These are phyloP conservation scores for Paramecium octaurelia DNA, from an alignment of 73 alveolate genomes.

Conservation along the genomic window DNA sequence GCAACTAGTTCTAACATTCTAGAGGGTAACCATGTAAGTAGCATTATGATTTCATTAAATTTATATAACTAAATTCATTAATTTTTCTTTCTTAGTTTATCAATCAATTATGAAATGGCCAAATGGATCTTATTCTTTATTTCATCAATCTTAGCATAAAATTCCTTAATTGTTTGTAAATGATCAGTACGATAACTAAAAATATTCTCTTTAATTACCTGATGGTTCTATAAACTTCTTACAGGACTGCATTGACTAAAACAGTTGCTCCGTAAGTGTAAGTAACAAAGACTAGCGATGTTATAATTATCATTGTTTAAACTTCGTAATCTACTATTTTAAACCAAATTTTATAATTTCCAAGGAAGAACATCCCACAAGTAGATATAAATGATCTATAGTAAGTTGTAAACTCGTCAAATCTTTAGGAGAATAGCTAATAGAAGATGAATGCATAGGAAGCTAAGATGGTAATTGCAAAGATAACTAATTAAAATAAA, in stretches of 20 bases:
- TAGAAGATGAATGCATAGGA: background rate
- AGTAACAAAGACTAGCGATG: background rate
- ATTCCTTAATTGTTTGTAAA: background rate
- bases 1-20: background rate
- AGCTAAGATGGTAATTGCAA: background rate
- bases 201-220: background rate
- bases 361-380: constrained; percentile 15
- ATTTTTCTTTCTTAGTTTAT: background rate
- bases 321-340: background rate
- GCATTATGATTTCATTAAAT: background rate
- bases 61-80: background rate
- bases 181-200: background rate
- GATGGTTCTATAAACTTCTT: background rate
- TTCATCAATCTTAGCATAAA: background rate
- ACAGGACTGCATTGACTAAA: constrained; percentile 4
- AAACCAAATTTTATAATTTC: constrained; percentile 6
- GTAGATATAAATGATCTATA: background rate
- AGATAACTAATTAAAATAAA: background rate
- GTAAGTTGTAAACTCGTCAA: background rate
- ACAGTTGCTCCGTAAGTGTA: constrained; percentile 7
- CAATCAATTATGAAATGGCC: background rate
- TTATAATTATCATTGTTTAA: background rate
- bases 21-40: background rate
- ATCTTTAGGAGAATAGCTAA: background rate
- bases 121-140: background rate